Percentiles rank a stretch among this genome's conserved stretches.
Evolutionary conservation across 2,329 filamentous ascomycete genomes (phyloP).

Genomic region (Fusarium nurragi): DNA sequence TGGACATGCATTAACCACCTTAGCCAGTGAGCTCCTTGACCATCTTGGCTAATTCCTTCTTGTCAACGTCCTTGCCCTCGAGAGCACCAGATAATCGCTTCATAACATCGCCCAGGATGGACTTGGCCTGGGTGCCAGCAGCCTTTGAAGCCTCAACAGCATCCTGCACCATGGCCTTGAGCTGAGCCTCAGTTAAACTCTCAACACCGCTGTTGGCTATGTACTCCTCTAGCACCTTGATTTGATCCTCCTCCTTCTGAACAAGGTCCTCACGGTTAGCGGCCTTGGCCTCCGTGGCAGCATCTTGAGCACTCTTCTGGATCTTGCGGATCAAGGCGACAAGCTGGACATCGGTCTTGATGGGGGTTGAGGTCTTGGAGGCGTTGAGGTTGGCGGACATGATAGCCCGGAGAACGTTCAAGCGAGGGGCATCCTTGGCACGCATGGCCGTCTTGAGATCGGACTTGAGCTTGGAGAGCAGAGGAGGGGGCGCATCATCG

Average conservation of each 20-base stretch:
- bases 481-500: conserved; percentile 54
- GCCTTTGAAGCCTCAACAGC: conserved; percentile 62
- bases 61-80: conserved; percentile 72
- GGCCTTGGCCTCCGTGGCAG: conserved; percentile 69
- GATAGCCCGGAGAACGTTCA: conserved; percentile 74
- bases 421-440: conserved; percentile 69
- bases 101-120: conserved; percentile 69
- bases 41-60: conserved; percentile 66
- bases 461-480: conserved; percentile 63
- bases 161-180: conserved; percentile 62
- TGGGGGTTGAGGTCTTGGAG: conserved; percentile 76
- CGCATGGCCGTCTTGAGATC: conserved; percentile 75
- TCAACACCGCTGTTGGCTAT: conserved; percentile 67
- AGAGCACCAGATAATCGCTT: conserved; percentile 66
- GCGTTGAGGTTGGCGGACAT: conserved; percentile 78
- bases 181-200: conserved; percentile 66
- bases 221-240: conserved; percentile 73
- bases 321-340: conserved; percentile 74
- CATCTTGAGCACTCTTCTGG: conserved; percentile 64
- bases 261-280: conserved; percentile 75
- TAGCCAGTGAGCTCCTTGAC: conserved; percentile 62
- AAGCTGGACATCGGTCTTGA: conserved; percentile 75
- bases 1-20: background rate
- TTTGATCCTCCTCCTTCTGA: conserved; percentile 74
- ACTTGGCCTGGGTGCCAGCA: conserved; percentile 57